Conservation (phyloP, 176 grass and related monocot genomes). For the Poa pratensis region DNA sequence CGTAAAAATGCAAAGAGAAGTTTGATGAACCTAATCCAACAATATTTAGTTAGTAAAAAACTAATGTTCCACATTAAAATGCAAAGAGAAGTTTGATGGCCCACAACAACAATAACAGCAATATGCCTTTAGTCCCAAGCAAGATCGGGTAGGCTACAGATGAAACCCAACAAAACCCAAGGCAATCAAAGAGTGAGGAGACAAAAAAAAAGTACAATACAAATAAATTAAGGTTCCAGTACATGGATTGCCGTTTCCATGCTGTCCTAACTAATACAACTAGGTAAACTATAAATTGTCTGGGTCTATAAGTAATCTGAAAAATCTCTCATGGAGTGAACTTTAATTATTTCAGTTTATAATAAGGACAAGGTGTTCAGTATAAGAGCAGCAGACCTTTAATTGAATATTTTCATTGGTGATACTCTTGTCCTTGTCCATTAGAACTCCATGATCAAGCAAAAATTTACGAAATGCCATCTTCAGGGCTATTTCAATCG, state of each 20-base stretch:
- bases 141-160: not conserved
- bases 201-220: not conserved
- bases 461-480: slow-evolving; percentile 97
- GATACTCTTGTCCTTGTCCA: slow-evolving; percentile 42
- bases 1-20: too few relatives aligned
- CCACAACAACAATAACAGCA: too few relatives aligned
- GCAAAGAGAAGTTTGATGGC: too few relatives aligned
- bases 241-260: not conserved
- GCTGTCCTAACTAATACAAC: not conserved
- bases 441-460: slow-evolving; percentile 59
- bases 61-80: not conserved
- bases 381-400: slow-evolving; percentile 51
- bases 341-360: not conserved
- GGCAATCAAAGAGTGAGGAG: too few relatives aligned
- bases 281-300: not conserved
- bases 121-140: not conserved
- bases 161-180: not conserved
- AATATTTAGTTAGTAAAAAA: not conserved
- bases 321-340: not conserved
- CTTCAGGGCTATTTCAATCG: slow-evolving; percentile 99
- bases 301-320: not conserved
- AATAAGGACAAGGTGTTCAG: slow-evolving; percentile 15
- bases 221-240: not conserved
- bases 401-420: slow-evolving; percentile 50
- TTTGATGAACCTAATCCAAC: not conserved